A percentile compares a stretch with the other conserved stretches of the same genome.
Conservation (phyloP, 305 asterid species). For the Fraxinus albicans region DNA sequence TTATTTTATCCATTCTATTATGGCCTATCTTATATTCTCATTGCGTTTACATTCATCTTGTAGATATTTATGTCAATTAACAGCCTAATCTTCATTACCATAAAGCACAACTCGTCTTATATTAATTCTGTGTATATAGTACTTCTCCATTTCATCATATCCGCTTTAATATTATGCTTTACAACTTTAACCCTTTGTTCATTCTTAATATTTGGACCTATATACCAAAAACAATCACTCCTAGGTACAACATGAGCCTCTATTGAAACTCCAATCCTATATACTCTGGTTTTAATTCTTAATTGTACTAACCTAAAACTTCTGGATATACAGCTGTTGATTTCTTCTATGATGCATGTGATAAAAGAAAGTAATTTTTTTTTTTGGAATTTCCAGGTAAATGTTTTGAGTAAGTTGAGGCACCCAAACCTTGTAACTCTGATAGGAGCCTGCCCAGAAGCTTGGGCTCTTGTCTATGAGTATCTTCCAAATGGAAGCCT, state of each 20-base stretch:
- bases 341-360: not conserved
- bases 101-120: not conserved
- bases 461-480: slow-evolving; percentile 73
- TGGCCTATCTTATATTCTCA: not conserved
- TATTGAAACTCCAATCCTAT: not conserved
- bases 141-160: not conserved
- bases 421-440: slow-evolving; percentile 85
- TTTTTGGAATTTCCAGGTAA: slow-evolving; percentile 42
- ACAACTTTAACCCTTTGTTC: not conserved
- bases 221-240: not conserved
- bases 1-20: not conserved
- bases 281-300: not conserved
- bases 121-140: not conserved
- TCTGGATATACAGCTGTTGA: not conserved
- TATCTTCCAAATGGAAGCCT: slow-evolving; percentile 89
- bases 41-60: not conserved
- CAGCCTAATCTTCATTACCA: not conserved
- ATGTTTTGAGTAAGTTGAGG: slow-evolving; percentile 77
- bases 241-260: not conserved
- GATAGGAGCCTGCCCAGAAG: slow-evolving; percentile 87
- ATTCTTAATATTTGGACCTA: not conserved
- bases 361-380: not conserved
- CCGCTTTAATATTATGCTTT: not conserved
- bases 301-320: not conserved
- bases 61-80: not conserved